A percentile compares a stretch with the other conserved stretches of the same genome.
Evolutionary conservation across 2,329 filamentous ascomycete genomes (phyloP).

Genomic region (Cladosporium halotolerans): DNA sequence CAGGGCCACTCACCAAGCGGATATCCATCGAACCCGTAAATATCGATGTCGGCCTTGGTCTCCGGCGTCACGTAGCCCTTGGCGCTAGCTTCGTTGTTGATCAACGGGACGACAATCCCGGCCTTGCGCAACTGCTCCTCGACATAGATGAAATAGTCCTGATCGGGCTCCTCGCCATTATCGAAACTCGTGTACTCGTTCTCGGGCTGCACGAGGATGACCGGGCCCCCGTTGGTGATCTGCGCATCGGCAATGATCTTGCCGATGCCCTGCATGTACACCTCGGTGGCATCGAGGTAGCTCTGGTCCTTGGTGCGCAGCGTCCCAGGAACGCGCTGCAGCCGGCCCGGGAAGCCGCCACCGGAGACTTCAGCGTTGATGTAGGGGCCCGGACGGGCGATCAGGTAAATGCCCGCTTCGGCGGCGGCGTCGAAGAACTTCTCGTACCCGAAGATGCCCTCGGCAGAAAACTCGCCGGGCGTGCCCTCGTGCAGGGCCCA

Average conservation of each 20-base stretch:
- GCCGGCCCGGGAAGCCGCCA: constrained; percentile 76
- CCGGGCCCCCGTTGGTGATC: constrained; percentile 74
- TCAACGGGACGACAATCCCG: constrained; percentile 44
- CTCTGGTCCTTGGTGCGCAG: constrained; percentile 57
- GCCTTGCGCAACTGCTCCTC: constrained; percentile 61
- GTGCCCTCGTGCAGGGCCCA: constrained; percentile 75
- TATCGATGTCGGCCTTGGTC: constrained; percentile 49
- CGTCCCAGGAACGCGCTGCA: constrained; percentile 60
- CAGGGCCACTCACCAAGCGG: constrained; percentile 38
- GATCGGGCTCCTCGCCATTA: constrained; percentile 52
- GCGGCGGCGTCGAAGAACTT: constrained; percentile 71
- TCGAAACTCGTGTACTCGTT: constrained; percentile 64
- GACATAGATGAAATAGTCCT: constrained; percentile 64
- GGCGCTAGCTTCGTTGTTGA: constrained; percentile 65
- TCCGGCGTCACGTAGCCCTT: constrained; percentile 59
- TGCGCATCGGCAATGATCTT: constrained; percentile 66
- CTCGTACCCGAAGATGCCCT: constrained; percentile 66
- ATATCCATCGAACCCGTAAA: constrained; percentile 61
- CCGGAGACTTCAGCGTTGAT: constrained; percentile 74
- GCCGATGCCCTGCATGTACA: constrained; percentile 58
- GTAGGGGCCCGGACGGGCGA: constrained; percentile 49
- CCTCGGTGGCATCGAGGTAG: constrained; percentile 61
- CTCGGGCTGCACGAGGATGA: constrained; percentile 74
- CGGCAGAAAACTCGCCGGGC: constrained; percentile 60
- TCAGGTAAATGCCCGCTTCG: constrained; percentile 67